phyloP scores from a whole-genome alignment of 2,329 filamentous ascomycete genomes.

The Ilyonectria sp. region DNA sequence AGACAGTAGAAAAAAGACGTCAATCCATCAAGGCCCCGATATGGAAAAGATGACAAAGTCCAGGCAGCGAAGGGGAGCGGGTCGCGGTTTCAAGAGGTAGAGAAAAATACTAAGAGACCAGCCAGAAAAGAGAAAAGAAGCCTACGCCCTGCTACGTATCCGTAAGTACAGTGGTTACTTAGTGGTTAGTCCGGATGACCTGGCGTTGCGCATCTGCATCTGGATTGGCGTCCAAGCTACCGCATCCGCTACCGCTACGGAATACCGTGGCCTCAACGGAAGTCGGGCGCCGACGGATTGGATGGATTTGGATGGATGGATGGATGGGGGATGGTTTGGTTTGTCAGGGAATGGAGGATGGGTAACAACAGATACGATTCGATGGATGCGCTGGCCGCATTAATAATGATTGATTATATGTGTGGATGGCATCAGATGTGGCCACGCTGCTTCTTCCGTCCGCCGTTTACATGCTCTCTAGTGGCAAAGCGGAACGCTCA shows the following conservation, averaged over 20 bases:
- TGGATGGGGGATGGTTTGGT: background rate
- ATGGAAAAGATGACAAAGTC: slow-evolving; percentile 8
- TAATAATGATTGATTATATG: background rate
- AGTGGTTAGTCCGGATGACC: background rate
- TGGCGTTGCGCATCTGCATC: slow-evolving; percentile 9
- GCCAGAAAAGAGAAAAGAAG: background rate
- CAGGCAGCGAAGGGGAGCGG: slow-evolving; percentile 30
- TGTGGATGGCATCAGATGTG: background rate
- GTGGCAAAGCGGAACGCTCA: slow-evolving; percentile 1
- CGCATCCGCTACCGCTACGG: slow-evolving; percentile 7
- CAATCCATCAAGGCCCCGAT: slow-evolving; percentile 12
- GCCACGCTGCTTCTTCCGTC: slow-evolving; percentile 4
- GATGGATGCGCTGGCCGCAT: background rate
- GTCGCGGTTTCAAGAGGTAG: slow-evolving; percentile 26
- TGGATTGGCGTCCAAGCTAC: slow-evolving; percentile 5
- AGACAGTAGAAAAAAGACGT: slow-evolving; percentile 18
- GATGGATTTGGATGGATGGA: background rate
- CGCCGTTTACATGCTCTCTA: background rate
- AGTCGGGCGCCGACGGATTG: no score
- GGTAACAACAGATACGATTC: background rate
- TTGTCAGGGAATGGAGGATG: background rate
- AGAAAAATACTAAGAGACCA: background rate
- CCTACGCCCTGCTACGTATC: background rate
- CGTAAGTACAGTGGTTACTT: background rate
- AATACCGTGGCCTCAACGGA: slow-evolving; percentile 9